These are phyloP conservation scores for Aspergillus homomorphus DNA, from an alignment of 495 filamentous ascomycete genomes.

Conservation along the genomic window DNA sequence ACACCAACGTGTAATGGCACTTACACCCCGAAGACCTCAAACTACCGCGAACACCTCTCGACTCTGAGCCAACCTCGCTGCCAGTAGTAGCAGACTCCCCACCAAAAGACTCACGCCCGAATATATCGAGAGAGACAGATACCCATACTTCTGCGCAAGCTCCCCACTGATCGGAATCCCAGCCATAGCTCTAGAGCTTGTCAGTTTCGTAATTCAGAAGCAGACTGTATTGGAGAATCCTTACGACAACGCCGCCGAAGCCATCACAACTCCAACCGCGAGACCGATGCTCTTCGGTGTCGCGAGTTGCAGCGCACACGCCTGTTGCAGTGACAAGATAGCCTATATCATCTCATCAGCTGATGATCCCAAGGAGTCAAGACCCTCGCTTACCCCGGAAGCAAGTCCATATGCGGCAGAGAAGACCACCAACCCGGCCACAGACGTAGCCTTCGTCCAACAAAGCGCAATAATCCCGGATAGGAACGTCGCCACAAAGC, in stretches of 20 bases:
- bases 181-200: slow-evolving; percentile 30
- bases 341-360: slow-evolving; percentile 22
- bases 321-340: slow-evolving; percentile 41
- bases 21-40: background rate
- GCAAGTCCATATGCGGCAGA: slow-evolving; percentile 38
- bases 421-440: slow-evolving; percentile 35
- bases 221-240: background rate
- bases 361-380: background rate
- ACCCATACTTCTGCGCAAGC: slow-evolving; percentile 33
- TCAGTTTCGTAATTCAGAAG: slow-evolving; percentile 4
- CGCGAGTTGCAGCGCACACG: slow-evolving; percentile 38
- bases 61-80: slow-evolving; percentile 26
- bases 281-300: slow-evolving; percentile 30
- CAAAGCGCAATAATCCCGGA: slow-evolving; percentile 50
- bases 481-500: slow-evolving; percentile 54
- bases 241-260: slow-evolving; percentile 36
- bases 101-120: slow-evolving; percentile 32
- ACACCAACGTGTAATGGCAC: background rate
- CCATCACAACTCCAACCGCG: slow-evolving; percentile 33
- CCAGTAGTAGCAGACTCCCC: slow-evolving; percentile 26
- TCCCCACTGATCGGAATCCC: slow-evolving; percentile 37
- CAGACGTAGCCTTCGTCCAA: slow-evolving; percentile 36
- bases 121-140: slow-evolving; percentile 35
- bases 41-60: slow-evolving; percentile 21
- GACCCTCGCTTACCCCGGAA: slow-evolving; percentile 32